Conservation (phyloP, 331 rosid species). For the Quercus lobata region DNA sequence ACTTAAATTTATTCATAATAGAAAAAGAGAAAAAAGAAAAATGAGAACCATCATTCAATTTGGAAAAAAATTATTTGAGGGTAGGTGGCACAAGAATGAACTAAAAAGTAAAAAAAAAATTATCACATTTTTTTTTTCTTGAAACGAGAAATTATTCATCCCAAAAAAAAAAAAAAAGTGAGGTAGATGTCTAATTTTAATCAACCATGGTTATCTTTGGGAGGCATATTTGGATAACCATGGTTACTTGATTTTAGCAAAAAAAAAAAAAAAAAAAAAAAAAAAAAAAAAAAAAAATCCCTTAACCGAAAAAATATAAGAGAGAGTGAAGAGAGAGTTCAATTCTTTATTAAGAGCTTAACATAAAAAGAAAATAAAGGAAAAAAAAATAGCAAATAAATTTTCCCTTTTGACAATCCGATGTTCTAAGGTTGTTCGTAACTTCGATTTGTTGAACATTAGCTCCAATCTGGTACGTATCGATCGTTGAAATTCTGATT, state of each 20-base stretch:
- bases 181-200: not conserved
- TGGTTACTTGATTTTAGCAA: slow-evolving; percentile 22
- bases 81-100: too few species aligned
- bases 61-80: too few species aligned
- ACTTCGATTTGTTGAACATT: slow-evolving; percentile 41
- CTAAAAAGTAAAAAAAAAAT: too few species aligned
- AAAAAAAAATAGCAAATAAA: slow-evolving; percentile 3
- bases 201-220: slow-evolving; percentile 22
- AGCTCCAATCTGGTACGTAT: slow-evolving; percentile 46
- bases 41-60: too few species aligned
- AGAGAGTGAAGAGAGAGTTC: not conserved
- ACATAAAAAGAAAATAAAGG: not conserved
- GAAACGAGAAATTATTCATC: too few species aligned
- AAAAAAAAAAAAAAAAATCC: not conserved
- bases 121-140: not conserved
- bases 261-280: slow-evolving; percentile 2
- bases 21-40: too few species aligned
- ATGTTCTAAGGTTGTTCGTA: slow-evolving; percentile 48
- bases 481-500: slow-evolving; percentile 32
- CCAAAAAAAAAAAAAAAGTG: not conserved
- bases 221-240: slow-evolving; percentile 9
- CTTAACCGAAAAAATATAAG: not conserved
- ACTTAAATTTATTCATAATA: too few species aligned
- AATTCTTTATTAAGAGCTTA: not conserved
- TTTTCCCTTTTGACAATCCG: slow-evolving; percentile 39